phyloP scores from a whole-genome alignment of 129 eudicot species.

The Artemisia argyi region DNA sequence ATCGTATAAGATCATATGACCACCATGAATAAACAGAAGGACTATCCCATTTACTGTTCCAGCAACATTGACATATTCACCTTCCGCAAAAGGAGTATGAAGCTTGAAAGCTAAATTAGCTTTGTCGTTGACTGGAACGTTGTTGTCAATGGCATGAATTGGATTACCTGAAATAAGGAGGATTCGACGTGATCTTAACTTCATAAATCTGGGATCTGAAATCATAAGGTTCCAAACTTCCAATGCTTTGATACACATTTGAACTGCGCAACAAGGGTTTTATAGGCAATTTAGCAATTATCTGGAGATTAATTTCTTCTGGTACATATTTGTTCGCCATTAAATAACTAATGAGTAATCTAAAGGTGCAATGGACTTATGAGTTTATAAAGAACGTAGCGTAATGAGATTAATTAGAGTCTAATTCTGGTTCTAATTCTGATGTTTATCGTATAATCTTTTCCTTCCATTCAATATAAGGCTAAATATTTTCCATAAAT shows the following conservation, averaged over 20 bases:
- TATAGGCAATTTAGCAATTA: not conserved
- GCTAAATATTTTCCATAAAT: no score
- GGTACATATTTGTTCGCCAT: constrained; percentile 12
- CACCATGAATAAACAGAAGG: not conserved
- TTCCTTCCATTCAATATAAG: no score
- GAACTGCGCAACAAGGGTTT: not conserved
- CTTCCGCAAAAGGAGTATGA: not conserved
- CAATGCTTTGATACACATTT: constrained; percentile 1
- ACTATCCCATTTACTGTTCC: constrained; percentile 21
- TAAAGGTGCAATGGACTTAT: no score
- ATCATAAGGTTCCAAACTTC: constrained; percentile 12
- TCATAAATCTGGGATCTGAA: not conserved
- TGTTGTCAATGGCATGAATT: not conserved
- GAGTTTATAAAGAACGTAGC: no score
- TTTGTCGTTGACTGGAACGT: not conserved
- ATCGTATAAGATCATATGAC: constrained; percentile 2
- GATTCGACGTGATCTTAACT: constrained; percentile 12
- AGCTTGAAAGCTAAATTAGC: not conserved
- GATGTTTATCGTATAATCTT: no score
- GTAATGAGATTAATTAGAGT: no score
- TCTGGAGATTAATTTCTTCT: constrained; percentile 28
- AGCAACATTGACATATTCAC: not conserved
- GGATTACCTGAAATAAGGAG: not conserved
- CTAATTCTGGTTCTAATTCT: no score
- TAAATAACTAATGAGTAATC: no score